These are phyloP conservation scores for Vigna nakashimae DNA, from an alignment of 306 rosid species.

Conservation along the genomic window DNA sequence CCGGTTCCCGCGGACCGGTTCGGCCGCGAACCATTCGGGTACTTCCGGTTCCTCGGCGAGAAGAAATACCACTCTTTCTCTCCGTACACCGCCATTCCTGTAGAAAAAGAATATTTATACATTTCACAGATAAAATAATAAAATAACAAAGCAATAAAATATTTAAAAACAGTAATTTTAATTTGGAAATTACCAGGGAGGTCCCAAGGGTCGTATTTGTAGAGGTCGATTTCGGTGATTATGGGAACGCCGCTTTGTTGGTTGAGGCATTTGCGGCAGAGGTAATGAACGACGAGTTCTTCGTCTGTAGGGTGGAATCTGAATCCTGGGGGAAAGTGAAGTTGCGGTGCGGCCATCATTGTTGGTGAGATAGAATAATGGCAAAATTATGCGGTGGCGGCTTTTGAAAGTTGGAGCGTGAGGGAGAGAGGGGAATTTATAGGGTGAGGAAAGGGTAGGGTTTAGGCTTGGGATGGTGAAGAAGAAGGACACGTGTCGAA, in stretches of 20 bases:
- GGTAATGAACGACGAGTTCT: constrained; percentile 77
- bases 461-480: constrained; percentile 7
- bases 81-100: constrained; percentile 64
- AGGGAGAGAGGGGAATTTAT: constrained; percentile 52
- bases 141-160: no score
- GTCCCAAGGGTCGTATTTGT: constrained; percentile 73
- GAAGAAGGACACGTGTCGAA: constrained; percentile 49
- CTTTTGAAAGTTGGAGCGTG: constrained; percentile 63
- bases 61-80: constrained; percentile 88
- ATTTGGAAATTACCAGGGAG: constrained; percentile 59
- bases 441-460: constrained; percentile 19
- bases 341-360: constrained; percentile 45
- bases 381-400: constrained; percentile 20
- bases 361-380: neutral
- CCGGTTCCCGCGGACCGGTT: constrained; percentile 82
- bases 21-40: constrained; percentile 83
- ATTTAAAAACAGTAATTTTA: no score
- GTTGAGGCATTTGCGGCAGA: constrained; percentile 67
- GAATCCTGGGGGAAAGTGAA: constrained; percentile 74
- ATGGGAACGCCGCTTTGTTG: constrained; percentile 63
- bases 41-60: constrained; percentile 72
- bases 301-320: constrained; percentile 87
- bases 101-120: neutral
- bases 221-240: constrained; percentile 75
- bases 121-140: neutral